phyloP scores from a whole-genome alignment of 2,329 filamentous ascomycete species.

The Pseudonectria foliicola region DNA sequence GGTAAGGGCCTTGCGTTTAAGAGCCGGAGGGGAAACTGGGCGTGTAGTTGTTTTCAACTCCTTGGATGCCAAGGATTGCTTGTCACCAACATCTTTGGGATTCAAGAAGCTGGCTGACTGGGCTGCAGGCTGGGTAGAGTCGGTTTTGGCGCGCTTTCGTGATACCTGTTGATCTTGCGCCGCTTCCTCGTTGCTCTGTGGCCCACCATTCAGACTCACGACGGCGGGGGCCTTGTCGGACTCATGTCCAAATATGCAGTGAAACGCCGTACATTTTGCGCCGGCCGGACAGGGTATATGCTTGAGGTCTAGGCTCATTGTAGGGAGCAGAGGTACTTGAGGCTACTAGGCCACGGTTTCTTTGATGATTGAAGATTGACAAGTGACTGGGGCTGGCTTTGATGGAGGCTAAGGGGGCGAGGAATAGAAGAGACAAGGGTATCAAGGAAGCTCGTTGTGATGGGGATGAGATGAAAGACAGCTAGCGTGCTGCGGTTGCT shows the following conservation, averaged over 20 bases:
- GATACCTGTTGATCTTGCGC: slow-evolving; percentile 21
- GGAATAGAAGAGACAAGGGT: no score
- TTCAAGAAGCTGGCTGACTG: slow-evolving; percentile 5
- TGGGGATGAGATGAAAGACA: no score
- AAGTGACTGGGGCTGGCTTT: no score
- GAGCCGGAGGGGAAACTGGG: slow-evolving; percentile 28
- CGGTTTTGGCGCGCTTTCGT: slow-evolving; percentile 25
- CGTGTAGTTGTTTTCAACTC: slow-evolving; percentile 19
- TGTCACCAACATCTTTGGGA: slow-evolving; percentile 1
- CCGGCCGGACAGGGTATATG: slow-evolving; percentile 45
- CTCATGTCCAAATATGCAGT: slow-evolving; percentile 43
- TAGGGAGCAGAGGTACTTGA: not conserved
- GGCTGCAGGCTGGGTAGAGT: slow-evolving; percentile 8
- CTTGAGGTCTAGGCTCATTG: slow-evolving; percentile 38
- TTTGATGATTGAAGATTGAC: no score
- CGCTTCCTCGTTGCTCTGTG: slow-evolving; percentile 3
- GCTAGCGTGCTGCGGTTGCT: no score
- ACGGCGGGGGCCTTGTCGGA: slow-evolving; percentile 21
- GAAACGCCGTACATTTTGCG: slow-evolving; percentile 39
- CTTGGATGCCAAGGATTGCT: slow-evolving; percentile 1
- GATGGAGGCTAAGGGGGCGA: no score
- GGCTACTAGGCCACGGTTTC: no score
- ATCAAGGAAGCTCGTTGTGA: no score
- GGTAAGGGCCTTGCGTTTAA: slow-evolving; percentile 19
- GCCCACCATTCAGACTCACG: slow-evolving; percentile 1